Base-by-base conservation (phyloP, 495 filamentous ascomycete genomes). In the Ramalina peruviana region DNA sequence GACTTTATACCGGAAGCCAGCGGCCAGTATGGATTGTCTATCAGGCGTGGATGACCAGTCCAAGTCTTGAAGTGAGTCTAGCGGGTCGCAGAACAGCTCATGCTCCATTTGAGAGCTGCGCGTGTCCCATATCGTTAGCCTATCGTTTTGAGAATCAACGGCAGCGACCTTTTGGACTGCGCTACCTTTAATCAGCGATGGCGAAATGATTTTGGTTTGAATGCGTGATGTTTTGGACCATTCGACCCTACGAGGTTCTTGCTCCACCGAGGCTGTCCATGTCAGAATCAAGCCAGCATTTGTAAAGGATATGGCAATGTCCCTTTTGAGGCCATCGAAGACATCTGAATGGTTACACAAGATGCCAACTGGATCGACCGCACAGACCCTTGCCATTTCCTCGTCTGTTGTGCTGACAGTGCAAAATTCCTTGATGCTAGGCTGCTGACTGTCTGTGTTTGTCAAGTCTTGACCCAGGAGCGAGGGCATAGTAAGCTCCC, bases 31-130 rank as follows among this genome's bases (percentile, higher is more conserved):
- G 3, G 86, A 90, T 61, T 96, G 90, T 54, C 76, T 79, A 57
- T 94, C 88, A 0, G 90, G 88, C 0, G 90, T 95, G 7, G 85
- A 89, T 1, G 89, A 90, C 90, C 90, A 97, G 59, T 95, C 88
- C 7, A 96, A 73, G 59, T 95, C 90, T 54, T 79, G 74, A 33
- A 97, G 89, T 15, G 74, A 74, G 51, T 93, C 86, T 51, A 80
- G 70, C 19, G 72, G 68, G 50, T 82, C 77, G 55, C 87, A 92
- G 40, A 78, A 72, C 50, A 88, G 76, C 47, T 81, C 72, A 60
- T 84, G 88, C 63, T 97, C 90, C 2, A 97, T 69, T 60, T 86
- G 82, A 2, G 79, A 79, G 43, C 83, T 85, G 55, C 80, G 78
- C 5, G 83, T 84, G 60, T 94, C 88, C 90, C 90, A 97, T 48